phyloP scores from a whole-genome alignment of 371 early-diverging fungal genomes.

The Blakeslea trispora region DNA sequence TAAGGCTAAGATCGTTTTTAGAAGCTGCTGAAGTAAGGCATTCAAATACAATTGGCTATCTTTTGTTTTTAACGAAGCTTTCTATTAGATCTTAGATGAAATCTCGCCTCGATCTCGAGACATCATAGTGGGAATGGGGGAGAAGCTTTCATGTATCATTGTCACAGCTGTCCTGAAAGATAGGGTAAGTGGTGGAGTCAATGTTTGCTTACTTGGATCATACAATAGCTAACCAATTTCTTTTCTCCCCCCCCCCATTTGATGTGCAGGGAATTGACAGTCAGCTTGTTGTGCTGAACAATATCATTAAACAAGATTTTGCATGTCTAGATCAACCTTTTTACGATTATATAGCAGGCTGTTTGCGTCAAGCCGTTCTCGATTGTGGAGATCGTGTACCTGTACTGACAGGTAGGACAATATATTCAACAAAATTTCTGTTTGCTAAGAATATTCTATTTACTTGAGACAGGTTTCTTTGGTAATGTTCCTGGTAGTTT shows the following conservation, averaged over 20 bases:
- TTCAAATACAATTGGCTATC: not conserved
- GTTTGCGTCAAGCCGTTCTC: constrained; percentile 62
- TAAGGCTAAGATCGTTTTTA: constrained; percentile 79
- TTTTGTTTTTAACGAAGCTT: no score
- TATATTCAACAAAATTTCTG: no score
- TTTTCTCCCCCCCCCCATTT: not conserved
- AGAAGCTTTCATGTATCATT: constrained; percentile 87
- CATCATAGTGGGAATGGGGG: constrained; percentile 94
- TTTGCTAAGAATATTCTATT: not conserved
- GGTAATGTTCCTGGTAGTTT: constrained; percentile 95
- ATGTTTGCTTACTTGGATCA: no score
- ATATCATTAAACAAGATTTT: constrained; percentile 79
- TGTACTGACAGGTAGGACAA: constrained; percentile 77
- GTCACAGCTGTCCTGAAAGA: constrained; percentile 82
- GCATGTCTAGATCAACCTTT: constrained; percentile 81
- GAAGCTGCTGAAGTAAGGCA: constrained; percentile 84
- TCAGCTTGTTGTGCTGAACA: constrained; percentile 79
- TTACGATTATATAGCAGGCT: constrained; percentile 82
- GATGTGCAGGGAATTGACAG: constrained; percentile 74
- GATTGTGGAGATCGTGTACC: constrained; percentile 70
- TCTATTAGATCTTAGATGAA: constrained; percentile 85
- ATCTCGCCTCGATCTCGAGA: constrained; percentile 96
- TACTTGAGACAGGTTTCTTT: constrained; percentile 71
- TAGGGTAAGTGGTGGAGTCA: constrained; percentile 33
- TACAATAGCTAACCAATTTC: not conserved